phyloP scores from a whole-genome alignment of 2,329 filamentous ascomycete species.

The Trichophaea hybrida region DNA sequence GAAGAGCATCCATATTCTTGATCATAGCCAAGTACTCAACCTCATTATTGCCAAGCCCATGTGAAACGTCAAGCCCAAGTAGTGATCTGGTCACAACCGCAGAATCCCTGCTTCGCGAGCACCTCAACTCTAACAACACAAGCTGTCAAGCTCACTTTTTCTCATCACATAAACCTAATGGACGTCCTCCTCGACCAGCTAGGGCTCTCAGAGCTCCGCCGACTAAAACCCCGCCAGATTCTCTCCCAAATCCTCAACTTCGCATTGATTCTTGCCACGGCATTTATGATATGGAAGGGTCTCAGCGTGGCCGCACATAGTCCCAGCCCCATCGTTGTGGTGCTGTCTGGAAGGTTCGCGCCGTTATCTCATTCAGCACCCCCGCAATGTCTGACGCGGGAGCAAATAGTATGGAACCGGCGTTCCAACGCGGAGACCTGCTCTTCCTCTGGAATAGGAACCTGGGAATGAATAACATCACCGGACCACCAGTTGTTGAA shows the following conservation, averaged over 20 bases:
- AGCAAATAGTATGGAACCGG: constrained; percentile 52
- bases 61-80: no score
- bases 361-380: neutral
- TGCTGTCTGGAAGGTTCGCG: constrained; percentile 47
- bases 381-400: neutral
- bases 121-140: no score
- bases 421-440: constrained; percentile 64
- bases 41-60: no score
- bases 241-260: constrained; percentile 79
- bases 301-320: constrained; percentile 65
- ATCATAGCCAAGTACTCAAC: no score
- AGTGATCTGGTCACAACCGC: no score
- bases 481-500: neutral
- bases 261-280: constrained; percentile 73
- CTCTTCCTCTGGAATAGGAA: constrained; percentile 65
- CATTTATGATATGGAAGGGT: constrained; percentile 93
- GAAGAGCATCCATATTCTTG: no score
- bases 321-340: constrained; percentile 64
- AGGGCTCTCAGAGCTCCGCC: constrained; percentile 44
- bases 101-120: no score
- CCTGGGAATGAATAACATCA: constrained; percentile 27
- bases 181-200: constrained; percentile 12
- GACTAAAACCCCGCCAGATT: constrained; percentile 61
- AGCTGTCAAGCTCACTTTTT: constrained; percentile 48
- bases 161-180: constrained; percentile 56